These are phyloP conservation scores for Phellinidium pouzarii DNA, from an alignment of 1,284 basidiomycete genomes.

Conservation along the genomic window DNA sequence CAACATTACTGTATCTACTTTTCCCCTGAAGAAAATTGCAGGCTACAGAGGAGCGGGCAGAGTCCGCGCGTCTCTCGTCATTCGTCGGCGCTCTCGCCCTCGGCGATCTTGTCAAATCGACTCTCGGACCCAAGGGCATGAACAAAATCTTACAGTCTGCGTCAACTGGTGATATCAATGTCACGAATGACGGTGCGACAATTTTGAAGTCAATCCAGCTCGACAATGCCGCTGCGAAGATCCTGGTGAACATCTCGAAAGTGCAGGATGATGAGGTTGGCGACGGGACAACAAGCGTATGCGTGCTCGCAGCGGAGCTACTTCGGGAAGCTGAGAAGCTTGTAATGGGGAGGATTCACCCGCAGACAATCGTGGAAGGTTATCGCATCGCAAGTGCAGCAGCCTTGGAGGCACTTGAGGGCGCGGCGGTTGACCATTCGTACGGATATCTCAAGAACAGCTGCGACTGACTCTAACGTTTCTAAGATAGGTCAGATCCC, in stretches of 20 bases:
- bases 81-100: slow-evolving; percentile 97
- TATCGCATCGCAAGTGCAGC: slow-evolving; percentile 89
- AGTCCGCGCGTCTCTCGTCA: slow-evolving; percentile 96
- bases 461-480: neutral
- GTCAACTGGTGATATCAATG: slow-evolving; percentile 88
- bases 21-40: slow-evolving; percentile 28
- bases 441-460: slow-evolving; percentile 33
- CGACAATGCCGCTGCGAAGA: slow-evolving; percentile 98
- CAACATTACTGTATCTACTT: neutral
- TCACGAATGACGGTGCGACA: slow-evolving; percentile 98
- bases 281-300: slow-evolving; percentile 94
- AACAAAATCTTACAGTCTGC: slow-evolving; percentile 93
- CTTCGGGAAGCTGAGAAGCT: slow-evolving; percentile 95
- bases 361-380: slow-evolving; percentile 99
- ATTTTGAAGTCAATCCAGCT: slow-evolving; percentile 97
- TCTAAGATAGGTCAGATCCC: slow-evolving; percentile 53
- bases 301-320: slow-evolving; percentile 89
- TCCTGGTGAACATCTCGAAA: slow-evolving; percentile 99
- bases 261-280: slow-evolving; percentile 99
- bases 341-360: slow-evolving; percentile 90
- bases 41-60: slow-evolving; percentile 97
- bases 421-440: slow-evolving; percentile 80
- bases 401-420: slow-evolving; percentile 81
- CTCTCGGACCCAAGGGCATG: slow-evolving; percentile 96
- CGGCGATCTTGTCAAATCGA: slow-evolving; percentile 97